These are phyloP conservation scores for Sphaerosporella brunnea DNA, from an alignment of 495 filamentous ascomycete genomes.

Conservation along the genomic window DNA sequence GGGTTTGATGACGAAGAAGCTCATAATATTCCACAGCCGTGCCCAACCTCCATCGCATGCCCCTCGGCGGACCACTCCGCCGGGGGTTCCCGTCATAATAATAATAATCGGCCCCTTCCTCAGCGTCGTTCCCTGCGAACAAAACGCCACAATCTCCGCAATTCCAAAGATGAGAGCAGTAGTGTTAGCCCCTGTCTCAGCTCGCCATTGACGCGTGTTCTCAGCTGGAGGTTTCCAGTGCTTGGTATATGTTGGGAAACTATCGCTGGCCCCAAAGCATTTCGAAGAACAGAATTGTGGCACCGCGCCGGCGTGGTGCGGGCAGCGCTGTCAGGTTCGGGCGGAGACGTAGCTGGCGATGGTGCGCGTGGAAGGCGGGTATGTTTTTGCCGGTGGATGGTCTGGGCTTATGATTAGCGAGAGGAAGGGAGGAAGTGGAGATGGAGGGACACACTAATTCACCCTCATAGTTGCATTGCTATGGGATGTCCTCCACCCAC, in stretches of 20 bases:
- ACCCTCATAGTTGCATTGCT: constrained; percentile 65
- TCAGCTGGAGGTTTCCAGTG: too few relatives aligned
- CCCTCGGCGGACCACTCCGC: constrained; percentile 46
- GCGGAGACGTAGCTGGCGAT: constrained; percentile 68
- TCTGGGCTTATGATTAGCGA: constrained; percentile 58
- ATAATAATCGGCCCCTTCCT: constrained; percentile 63
- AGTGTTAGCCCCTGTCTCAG: constrained; percentile 55
- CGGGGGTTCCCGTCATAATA: constrained; percentile 76
- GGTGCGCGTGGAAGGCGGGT: constrained; percentile 43
- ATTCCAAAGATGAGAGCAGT: constrained; percentile 70
- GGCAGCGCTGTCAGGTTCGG: too few relatives aligned
- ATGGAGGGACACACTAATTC: too few relatives aligned
- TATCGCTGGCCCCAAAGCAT: constrained; percentile 63
- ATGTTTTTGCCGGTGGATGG: constrained; percentile 50
- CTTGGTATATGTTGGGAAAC: constrained; percentile 46
- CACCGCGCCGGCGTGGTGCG: constrained; percentile 48
- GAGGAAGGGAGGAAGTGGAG: too few relatives aligned
- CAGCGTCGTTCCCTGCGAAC: constrained; percentile 61
- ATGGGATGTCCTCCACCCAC: too few relatives aligned
- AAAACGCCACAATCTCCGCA: constrained; percentile 51
- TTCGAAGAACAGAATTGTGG: constrained; percentile 71
- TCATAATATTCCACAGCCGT: constrained; percentile 52
- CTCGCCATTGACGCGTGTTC: constrained; percentile 55
- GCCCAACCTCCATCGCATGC: constrained; percentile 5
- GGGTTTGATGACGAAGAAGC: too few relatives aligned